These are phyloP conservation scores for Rhipidocladum racemiflorum DNA, from an alignment of 176 grass and related monocot species.

Conservation along the genomic window DNA sequence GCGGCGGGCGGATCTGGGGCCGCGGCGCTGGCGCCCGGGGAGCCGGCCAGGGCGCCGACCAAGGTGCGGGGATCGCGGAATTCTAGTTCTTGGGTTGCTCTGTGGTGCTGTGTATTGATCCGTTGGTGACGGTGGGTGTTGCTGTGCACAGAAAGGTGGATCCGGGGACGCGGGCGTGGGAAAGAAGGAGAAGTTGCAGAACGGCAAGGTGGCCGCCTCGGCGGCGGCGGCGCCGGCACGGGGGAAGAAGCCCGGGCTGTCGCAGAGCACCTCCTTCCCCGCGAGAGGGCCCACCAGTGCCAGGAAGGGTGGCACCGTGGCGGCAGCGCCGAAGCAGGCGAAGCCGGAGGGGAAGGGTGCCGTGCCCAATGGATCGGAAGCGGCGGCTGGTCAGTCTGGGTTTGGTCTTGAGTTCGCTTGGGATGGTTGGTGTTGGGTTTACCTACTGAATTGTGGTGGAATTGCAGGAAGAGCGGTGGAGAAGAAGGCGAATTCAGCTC, in stretches of 20 bases:
- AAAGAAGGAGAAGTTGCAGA: slow-evolving; percentile 42
- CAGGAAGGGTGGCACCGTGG: slow-evolving; percentile 23
- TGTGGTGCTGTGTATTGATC: neutral
- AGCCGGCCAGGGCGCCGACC: neutral
- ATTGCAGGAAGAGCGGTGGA: slow-evolving; percentile 34
- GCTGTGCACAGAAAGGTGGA: slow-evolving; percentile 52
- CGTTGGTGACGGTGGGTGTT: neutral
- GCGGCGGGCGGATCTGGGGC: slow-evolving; percentile 20
- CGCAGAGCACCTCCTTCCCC: slow-evolving; percentile 67
- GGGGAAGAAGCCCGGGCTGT: slow-evolving; percentile 52
- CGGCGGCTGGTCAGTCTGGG: slow-evolving; percentile 17
- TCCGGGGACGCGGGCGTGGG: slow-evolving; percentile 27
- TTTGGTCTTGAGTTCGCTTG: neutral
- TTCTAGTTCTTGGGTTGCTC: neutral
- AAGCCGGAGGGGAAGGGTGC: slow-evolving; percentile 44
- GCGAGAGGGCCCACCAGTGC: slow-evolving; percentile 28
- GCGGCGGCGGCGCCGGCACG: neutral
- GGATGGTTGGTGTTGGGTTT: neutral
- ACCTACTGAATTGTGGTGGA: slow-evolving; percentile 26
- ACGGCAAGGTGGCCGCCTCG: slow-evolving; percentile 32
- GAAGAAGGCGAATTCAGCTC: slow-evolving; percentile 40
- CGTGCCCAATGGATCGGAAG: slow-evolving; percentile 43
- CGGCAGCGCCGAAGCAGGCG: slow-evolving; percentile 23
- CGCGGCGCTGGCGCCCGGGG: neutral
- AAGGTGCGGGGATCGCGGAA: slow-evolving; percentile 28